Evolutionary conservation across 108 stramenopile genomes (phyloP), one percentile per base, ranked within the genome.

Genomic region (Cyclotella sp.): DNA sequence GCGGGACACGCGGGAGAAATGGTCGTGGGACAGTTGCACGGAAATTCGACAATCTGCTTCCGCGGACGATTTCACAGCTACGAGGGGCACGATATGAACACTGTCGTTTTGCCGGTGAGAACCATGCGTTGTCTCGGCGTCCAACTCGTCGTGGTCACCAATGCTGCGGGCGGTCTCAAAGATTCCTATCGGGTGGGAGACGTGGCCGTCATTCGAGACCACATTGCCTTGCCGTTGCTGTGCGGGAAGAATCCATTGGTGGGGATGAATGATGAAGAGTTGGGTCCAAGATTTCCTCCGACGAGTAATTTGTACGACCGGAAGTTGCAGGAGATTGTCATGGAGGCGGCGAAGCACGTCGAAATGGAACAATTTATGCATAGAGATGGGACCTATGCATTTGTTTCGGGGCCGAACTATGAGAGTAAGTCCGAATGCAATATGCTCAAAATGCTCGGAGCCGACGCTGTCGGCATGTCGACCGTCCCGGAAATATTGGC

Each of bases 51-150:
- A 26, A 86, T 96, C 18, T 91, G 92, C 75, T 91, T 98, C 74
- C 90, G 95, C 8, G 97, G 97, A 16, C 78, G 97, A 28, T 97
- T 98, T 73, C 97, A 98, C 86, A 85, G 82, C 57, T 98, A 98
- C 77, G 97, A 98, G 84, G 97, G 97, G 27, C 91, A 98, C 73
- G 76, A 83, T 63, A 92, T 90, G 91, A 78, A 91, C 52, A 94
- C 92, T 4, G 91, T 93, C 47, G 92, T 90, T 0, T 59, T 95
- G 21, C 95, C 95, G 19, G 93, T 96, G 9, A 81, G 83, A 10
- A 87, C 93, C 27, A 93, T 95, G 91, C 68, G 94, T 28, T 93
- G 93, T 62, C 72, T 98, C 3, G 86, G 89, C 21, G 92, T 94
- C 39, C 87, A 88, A 49, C 29, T 94, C 2, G 85, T 96, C 59